phyloP scores from a whole-genome alignment of 1,139 yeast genomes.

The Debaryomyces psychrophilus region DNA sequence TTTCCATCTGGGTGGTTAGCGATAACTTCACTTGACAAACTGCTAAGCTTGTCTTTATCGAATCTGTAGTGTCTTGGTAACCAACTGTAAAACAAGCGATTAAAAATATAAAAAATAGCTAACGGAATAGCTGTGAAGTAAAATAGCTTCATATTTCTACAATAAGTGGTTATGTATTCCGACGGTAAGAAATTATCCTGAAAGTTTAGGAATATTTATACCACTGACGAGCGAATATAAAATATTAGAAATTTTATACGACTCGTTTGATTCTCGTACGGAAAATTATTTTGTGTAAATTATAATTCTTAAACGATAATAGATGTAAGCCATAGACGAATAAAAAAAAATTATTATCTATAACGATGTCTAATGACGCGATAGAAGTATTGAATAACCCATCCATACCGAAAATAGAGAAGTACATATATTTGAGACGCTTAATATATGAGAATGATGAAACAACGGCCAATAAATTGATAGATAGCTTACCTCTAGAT shows the following conservation, averaged over 20 bases:
- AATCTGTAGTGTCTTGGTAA: slow-evolving; percentile 69
- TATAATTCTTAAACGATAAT: no score
- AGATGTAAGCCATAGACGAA: no score
- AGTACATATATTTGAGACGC: background rate
- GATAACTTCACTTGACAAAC: slow-evolving; percentile 54
- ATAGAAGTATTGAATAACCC: background rate
- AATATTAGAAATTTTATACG: background rate
- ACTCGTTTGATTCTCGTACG: background rate
- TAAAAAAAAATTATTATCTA: no score
- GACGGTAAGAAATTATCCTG: background rate
- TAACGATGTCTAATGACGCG: background rate
- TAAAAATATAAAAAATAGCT: slow-evolving; percentile 34
- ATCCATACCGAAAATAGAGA: background rate
- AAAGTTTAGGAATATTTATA: background rate
- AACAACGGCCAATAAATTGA: background rate
- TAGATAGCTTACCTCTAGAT: background rate
- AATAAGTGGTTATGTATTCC: background rate
- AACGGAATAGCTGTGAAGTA: slow-evolving; percentile 25
- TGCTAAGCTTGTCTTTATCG: slow-evolving; percentile 51
- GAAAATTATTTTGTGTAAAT: slow-evolving; percentile 2
- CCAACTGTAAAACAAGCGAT: slow-evolving; percentile 59
- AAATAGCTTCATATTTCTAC: slow-evolving; percentile 23
- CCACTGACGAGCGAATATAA: background rate
- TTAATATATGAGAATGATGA: background rate
- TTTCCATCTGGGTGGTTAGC: slow-evolving; percentile 59